These are phyloP conservation scores for Epichloe glyceriae DNA, from an alignment of 2,329 filamentous ascomycete species.

Conservation along the genomic window DNA sequence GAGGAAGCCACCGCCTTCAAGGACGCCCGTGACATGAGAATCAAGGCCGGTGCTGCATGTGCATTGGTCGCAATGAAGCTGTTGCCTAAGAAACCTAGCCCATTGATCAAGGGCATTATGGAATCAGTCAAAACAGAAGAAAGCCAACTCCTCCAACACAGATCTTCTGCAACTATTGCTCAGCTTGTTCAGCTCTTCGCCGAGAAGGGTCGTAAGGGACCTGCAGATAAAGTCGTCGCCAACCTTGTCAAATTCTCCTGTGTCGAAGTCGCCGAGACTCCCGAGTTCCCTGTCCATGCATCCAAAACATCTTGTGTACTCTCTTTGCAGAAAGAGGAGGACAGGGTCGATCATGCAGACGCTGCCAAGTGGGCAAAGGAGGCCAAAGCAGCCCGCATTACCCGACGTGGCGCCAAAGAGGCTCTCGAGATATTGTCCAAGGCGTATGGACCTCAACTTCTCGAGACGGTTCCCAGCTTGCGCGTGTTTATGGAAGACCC, in stretches of 20 bases:
- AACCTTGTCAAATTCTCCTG: slow-evolving; percentile 97
- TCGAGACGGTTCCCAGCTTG: slow-evolving; percentile 76
- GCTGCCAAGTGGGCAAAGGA: slow-evolving; percentile 82
- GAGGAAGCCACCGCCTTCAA: slow-evolving; percentile 70
- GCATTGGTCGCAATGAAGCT: slow-evolving; percentile 78
- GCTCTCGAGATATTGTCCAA: slow-evolving; percentile 76
- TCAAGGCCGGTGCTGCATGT: slow-evolving; percentile 75
- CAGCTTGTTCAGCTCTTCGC: slow-evolving; percentile 79
- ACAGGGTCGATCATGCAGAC: slow-evolving; percentile 83
- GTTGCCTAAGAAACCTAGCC: slow-evolving; percentile 84
- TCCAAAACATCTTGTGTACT: slow-evolving; percentile 67
- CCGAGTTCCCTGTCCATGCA: slow-evolving; percentile 80
- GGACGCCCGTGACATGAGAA: slow-evolving; percentile 68
- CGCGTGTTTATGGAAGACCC: slow-evolving; percentile 70
- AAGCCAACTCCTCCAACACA: slow-evolving; percentile 73
- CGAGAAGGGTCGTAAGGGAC: slow-evolving; percentile 62
- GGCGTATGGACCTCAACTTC: slow-evolving; percentile 64
- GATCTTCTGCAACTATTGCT: slow-evolving; percentile 76
- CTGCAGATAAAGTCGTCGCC: slow-evolving; percentile 89
- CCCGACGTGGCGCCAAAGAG: slow-evolving; percentile 84
- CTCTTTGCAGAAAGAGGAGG: slow-evolving; percentile 94
- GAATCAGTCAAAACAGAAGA: slow-evolving; percentile 95
- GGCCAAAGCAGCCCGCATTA: slow-evolving; percentile 78
- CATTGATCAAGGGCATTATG: slow-evolving; percentile 94
- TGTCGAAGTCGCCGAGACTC: slow-evolving; percentile 93